phyloP scores from a whole-genome alignment of 257 asterid species.

The Anisodus tanguticus region DNA sequence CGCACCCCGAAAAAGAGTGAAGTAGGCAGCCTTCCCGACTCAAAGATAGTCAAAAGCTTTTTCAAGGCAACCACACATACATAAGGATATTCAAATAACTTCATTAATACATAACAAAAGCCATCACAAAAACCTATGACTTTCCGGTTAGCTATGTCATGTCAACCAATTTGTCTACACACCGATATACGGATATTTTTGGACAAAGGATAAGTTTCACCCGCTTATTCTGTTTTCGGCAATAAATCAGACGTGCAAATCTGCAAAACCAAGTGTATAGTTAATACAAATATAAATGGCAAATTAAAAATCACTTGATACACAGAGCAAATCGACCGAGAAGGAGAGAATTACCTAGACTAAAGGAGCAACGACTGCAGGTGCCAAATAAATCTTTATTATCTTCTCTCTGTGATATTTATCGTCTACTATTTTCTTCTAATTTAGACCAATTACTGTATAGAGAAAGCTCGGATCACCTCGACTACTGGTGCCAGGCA shows the following conservation, averaged over 20 bases:
- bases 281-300: background rate
- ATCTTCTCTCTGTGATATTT: slow-evolving; percentile 21
- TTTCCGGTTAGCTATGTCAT: slow-evolving; percentile 32
- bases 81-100: background rate
- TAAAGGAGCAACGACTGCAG: background rate
- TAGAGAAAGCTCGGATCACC: slow-evolving; percentile 72
- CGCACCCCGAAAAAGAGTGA: background rate
- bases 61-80: background rate
- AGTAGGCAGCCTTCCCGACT: background rate
- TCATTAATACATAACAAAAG: slow-evolving; percentile 32
- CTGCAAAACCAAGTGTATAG: slow-evolving; percentile 29
- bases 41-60: background rate
- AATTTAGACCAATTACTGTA: slow-evolving; percentile 41
- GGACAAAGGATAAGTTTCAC: slow-evolving; percentile 11
- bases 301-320: background rate
- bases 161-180: slow-evolving; percentile 13
- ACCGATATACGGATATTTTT: background rate
- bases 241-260: slow-evolving; percentile 30
- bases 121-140: slow-evolving; percentile 53
- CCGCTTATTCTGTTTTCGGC: slow-evolving; percentile 21
- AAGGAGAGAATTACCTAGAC: slow-evolving; percentile 23
- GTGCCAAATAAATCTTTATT: slow-evolving; percentile 13
- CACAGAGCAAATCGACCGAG: background rate
- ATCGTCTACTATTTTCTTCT: slow-evolving; percentile 14
- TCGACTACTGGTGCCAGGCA: slow-evolving; percentile 82